Evolutionary conservation across 768 basidiomycete genomes (phyloP).

Genomic region (Tricholoma hemisulphureum): DNA sequence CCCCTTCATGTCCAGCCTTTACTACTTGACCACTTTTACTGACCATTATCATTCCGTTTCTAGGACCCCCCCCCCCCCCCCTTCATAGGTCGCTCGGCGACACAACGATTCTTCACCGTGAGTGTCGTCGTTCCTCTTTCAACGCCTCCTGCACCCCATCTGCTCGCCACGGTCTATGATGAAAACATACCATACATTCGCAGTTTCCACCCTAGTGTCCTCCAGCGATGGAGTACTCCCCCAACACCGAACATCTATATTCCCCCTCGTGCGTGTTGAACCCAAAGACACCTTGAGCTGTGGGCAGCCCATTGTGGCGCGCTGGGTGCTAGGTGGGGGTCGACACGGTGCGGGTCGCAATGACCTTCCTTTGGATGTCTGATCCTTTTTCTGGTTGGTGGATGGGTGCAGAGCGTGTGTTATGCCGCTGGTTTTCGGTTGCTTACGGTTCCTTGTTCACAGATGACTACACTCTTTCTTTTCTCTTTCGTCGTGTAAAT

Average conservation of each 20-base stretch:
- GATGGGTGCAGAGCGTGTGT: neutral
- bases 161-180: constrained; percentile 38
- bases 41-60: neutral
- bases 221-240: constrained; percentile 65
- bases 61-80: too few species aligned
- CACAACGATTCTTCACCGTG: constrained; percentile 13
- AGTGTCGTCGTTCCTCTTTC: constrained; percentile 13
- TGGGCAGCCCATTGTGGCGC: constrained; percentile 66
- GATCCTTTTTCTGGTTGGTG: constrained; percentile 38
- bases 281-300: constrained; percentile 59
- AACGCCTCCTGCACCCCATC: constrained; percentile 1
- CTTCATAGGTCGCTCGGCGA: neutral
- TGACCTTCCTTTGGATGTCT: constrained; percentile 92
- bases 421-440: neutral
- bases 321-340: constrained; percentile 76
- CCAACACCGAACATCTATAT: constrained; percentile 65
- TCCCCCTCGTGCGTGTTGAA: constrained; percentile 70
- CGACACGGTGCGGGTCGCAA: constrained; percentile 64
- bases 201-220: constrained; percentile 84
- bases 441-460: neutral
- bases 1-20: constrained; percentile 1
- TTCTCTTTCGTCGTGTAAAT: neutral
- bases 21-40: neutral
- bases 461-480: neutral
- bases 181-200: constrained; percentile 72